phyloP scores from a whole-genome alignment of 2,329 filamentous ascomycete genomes.

The Rhynchosporium secalis region DNA sequence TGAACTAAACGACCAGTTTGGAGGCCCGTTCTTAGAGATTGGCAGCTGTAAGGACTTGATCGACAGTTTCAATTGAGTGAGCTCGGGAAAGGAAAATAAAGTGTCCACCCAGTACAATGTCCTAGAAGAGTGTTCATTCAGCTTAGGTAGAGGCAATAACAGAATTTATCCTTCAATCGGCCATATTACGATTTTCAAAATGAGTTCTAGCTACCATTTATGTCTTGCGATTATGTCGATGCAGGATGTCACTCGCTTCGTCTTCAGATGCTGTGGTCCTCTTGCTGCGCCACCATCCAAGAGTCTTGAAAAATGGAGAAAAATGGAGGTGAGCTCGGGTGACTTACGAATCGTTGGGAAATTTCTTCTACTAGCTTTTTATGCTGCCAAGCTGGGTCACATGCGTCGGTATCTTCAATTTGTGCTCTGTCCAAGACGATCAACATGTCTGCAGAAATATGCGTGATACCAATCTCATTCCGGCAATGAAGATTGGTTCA shows the following conservation, averaged over 20 bases:
- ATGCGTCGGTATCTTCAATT: background rate
- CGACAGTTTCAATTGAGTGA: background rate
- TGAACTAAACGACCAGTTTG: background rate
- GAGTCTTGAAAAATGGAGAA: constrained; percentile 11
- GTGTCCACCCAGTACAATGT: background rate
- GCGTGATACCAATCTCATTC: background rate
- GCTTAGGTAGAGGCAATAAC: constrained; percentile 16
- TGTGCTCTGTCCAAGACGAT: background rate
- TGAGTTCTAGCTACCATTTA: background rate
- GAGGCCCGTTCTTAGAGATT: background rate
- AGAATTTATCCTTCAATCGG: constrained; percentile 19
- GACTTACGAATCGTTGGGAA: constrained; percentile 24
- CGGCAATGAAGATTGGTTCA: background rate
- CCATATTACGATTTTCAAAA: constrained; percentile 22
- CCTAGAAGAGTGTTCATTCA: constrained; percentile 23
- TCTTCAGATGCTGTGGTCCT: constrained; percentile 2
- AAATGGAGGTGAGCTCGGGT: background rate
- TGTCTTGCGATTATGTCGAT: constrained; percentile 10
- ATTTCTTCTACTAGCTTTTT: background rate
- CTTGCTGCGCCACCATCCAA: constrained; percentile 25
- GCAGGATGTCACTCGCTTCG: constrained; percentile 12
- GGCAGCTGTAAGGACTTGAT: background rate
- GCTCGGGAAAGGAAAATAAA: background rate
- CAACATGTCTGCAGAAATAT: background rate
- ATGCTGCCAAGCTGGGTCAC: background rate